These are phyloP conservation scores for Corymbia citriodora DNA, from an alignment of 441 rosid genomes.

Conservation along the genomic window DNA sequence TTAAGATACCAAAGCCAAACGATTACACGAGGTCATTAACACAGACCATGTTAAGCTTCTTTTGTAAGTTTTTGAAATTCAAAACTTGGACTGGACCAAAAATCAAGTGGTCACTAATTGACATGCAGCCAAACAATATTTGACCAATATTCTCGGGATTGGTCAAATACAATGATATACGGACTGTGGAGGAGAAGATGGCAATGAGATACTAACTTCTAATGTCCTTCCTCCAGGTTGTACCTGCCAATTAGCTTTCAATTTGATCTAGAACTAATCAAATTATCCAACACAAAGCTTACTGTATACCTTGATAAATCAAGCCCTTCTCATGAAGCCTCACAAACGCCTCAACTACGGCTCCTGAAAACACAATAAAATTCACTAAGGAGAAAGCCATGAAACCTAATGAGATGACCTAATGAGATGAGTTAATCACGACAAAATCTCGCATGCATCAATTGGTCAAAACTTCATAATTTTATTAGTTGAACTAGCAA, in stretches of 20 bases:
- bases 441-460: not conserved
- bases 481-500: not conserved
- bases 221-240: not conserved
- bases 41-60: not conserved
- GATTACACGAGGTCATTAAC: not conserved
- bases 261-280: not conserved
- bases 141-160: not conserved
- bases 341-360: conserved; percentile 90
- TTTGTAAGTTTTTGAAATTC: not conserved
- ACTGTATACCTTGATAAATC: conserved; percentile 73
- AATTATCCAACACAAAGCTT: not conserved
- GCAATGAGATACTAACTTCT: not conserved
- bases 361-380: conserved; percentile 45
- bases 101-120: not conserved
- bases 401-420: not conserved
- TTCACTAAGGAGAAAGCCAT: not conserved
- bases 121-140: not conserved
- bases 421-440: not conserved
- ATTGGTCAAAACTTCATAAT: not conserved
- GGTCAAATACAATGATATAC: not conserved
- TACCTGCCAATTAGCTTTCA: not conserved
- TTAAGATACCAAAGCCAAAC: not conserved
- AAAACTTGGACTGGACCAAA: not conserved
- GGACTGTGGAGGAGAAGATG: not conserved
- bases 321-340: conserved; percentile 93